Base-by-base conservation (phyloP, 2,329 filamentous ascomycete genomes). In the Xylaria multiplex region DNA sequence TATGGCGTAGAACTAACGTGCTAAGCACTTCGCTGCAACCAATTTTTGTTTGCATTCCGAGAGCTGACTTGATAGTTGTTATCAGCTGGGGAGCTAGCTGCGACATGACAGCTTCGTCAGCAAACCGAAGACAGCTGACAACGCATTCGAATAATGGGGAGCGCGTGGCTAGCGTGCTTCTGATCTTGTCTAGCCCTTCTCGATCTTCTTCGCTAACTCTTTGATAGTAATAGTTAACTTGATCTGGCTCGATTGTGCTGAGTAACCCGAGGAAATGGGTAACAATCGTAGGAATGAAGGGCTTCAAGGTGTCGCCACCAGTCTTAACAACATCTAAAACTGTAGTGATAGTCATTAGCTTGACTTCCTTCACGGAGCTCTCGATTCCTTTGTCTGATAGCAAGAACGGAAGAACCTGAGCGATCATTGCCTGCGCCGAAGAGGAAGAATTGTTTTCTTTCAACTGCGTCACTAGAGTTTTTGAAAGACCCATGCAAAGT, bases 131-230 rank as follows among this genome's bases (percentile, higher is more conserved):
- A 74, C 92, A 93, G 69, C 94, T 88, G 72, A 97, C 93, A 62
- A 98, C 93, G 1, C 93, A 93, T 77, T 97, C 94, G 74, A 94
- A 96, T 70, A 99, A 89, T 0, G 96, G 95, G 16, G 93, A 97
- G 59, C 88, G 88, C 32, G 93, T 91, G 35, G 97, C 93, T 76
- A 90, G 91, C 45, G 88, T 90, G 14, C 96, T 88, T 62, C 96
- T 87, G 78, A 93, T 86, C 76, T 93, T 94, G 78, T 99, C 96
- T 62, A 99, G 93, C 74, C 95, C 90, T 71, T 97, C 93, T 53
- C 93, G 90, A 0, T 91, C 96, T 32, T 96, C 85, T 56, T 96
- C 93, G 69, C 93, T 90, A 0, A 93, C 93, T 72, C 96, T 93
- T 68, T 97, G 88, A 78, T 97, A 96, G 59, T 97, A 85, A 77